Evolutionary conservation across 768 basidiomycete species (phyloP).

Genomic region (Tephrocybe sp.): DNA sequence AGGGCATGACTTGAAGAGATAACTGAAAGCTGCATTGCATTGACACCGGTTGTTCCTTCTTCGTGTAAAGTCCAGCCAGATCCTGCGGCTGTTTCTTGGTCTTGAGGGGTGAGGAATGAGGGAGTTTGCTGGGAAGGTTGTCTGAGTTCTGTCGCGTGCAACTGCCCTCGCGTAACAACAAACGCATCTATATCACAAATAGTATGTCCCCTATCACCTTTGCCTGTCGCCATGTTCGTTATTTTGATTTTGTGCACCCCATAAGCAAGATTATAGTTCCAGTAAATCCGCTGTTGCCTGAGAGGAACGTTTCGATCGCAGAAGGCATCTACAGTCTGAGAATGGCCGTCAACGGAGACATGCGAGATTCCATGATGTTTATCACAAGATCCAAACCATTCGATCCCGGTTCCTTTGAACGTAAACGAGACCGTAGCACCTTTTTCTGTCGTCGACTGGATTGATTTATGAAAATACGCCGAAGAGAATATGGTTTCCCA

Average conservation of each 20-base stretch:
- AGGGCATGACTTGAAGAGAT: conserved; percentile 69
- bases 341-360: conserved; percentile 57
- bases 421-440: conserved; percentile 52
- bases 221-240: conserved; percentile 47
- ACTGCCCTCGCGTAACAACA: conserved; percentile 51
- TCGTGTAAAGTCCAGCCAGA: conserved; percentile 56
- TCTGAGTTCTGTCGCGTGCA: conserved; percentile 3
- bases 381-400: conserved; percentile 70
- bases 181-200: conserved; percentile 62
- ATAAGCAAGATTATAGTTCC: conserved; percentile 47
- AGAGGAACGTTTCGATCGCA: conserved; percentile 25
- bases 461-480: conserved; percentile 46
- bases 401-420: conserved; percentile 73
- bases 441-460: conserved; percentile 45
- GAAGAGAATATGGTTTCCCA: conserved; percentile 58
- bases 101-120: conserved; percentile 7
- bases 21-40: conserved; percentile 74
- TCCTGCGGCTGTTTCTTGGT: not conserved
- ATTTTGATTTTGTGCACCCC: conserved; percentile 63
- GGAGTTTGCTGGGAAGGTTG: conserved; percentile 1
- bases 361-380: conserved; percentile 50
- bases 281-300: conserved; percentile 65
- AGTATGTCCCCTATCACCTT: conserved; percentile 29
- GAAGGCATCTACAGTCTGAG: conserved; percentile 45
- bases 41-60: conserved; percentile 69